Percentiles rank a stretch among this genome's conserved stretches.
phyloP scores from a whole-genome alignment of 495 filamentous ascomycete species.

The Pyrenula aspistea region DNA sequence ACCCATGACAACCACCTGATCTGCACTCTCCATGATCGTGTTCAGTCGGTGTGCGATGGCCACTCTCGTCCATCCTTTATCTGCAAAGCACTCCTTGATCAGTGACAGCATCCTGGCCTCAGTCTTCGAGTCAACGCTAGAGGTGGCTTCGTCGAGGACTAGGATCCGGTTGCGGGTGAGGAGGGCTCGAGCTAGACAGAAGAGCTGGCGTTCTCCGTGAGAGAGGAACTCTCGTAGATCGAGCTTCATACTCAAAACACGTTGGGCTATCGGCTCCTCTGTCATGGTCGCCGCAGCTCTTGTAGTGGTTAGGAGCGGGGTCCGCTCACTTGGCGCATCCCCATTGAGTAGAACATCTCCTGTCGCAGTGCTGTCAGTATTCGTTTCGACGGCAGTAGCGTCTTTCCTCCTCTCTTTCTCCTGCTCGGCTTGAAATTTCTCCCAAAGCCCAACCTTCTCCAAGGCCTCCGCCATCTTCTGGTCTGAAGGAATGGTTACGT shows the following conservation, averaged over 20 bases:
- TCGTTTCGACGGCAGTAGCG: background rate
- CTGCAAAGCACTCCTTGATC: background rate
- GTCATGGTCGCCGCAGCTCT: background rate
- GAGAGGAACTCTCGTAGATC: constrained; percentile 44
- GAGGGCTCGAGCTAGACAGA: constrained; percentile 87
- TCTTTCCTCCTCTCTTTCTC: background rate
- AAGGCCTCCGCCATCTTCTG: constrained; percentile 33
- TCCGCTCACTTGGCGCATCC: background rate
- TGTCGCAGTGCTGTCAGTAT: no score
- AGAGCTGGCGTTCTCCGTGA: constrained; percentile 91
- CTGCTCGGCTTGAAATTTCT: background rate
- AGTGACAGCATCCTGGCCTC: constrained; percentile 1
- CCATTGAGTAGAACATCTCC: background rate
- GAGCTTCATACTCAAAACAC: background rate
- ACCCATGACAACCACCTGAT: constrained; percentile 2
- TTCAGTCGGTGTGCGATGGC: constrained; percentile 2
- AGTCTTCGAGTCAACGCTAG: constrained; percentile 4
- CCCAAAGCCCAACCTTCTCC: constrained; percentile 32
- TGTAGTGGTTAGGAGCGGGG: background rate
- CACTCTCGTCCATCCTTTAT: constrained; percentile 2
- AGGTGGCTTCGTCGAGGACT: constrained; percentile 98
- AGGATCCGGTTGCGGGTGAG: constrained; percentile 89
- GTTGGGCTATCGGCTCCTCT: constrained; percentile 24
- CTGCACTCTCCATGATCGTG: background rate
- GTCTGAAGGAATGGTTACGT: constrained; percentile 11